A percentile compares a stretch with the other conserved stretches of the same genome.
Evolutionary conservation across 768 basidiomycete genomes (phyloP).

Genomic region (Suillus alpinus): DNA sequence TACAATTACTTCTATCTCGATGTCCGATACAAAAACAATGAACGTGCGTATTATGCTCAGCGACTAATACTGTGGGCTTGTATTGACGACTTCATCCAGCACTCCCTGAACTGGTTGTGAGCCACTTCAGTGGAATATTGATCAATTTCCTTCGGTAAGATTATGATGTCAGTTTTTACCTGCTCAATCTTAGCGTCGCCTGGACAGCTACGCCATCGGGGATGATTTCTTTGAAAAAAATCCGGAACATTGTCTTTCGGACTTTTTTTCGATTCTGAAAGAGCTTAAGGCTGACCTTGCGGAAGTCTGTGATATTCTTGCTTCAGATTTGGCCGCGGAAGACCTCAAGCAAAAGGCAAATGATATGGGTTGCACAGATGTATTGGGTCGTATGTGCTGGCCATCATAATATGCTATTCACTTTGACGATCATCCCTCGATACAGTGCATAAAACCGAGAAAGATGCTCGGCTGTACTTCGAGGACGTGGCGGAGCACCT

Average conservation of each 20-base stretch:
- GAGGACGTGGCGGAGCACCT: conserved; percentile 12
- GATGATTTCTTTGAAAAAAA: conserved; percentile 8
- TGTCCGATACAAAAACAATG: neutral
- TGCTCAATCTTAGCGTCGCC: neutral
- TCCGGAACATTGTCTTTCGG: neutral
- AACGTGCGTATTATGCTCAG: neutral
- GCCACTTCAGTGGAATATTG: conserved; percentile 15
- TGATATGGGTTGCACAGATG: conserved; percentile 1
- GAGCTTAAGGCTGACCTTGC: conserved; percentile 1
- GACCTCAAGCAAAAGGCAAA: conserved; percentile 2
- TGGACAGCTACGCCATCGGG: conserved; percentile 7
- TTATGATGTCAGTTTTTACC: neutral
- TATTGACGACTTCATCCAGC: neutral
- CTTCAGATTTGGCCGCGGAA: neutral
- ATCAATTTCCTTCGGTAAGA: conserved; percentile 16
- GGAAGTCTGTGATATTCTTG: neutral
- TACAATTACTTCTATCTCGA: conserved; percentile 19
- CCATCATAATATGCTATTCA: neutral
- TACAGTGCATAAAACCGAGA: conserved; percentile 1
- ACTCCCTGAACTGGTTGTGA: conserved; percentile 9
- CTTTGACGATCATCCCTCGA: neutral
- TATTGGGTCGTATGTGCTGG: neutral
- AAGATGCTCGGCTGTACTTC: conserved; percentile 3
- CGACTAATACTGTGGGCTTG: neutral
- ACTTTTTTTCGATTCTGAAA: conserved; percentile 2